phyloP scores from a whole-genome alignment of 129 eudicot genomes.

The Flaveria ramosissima region DNA sequence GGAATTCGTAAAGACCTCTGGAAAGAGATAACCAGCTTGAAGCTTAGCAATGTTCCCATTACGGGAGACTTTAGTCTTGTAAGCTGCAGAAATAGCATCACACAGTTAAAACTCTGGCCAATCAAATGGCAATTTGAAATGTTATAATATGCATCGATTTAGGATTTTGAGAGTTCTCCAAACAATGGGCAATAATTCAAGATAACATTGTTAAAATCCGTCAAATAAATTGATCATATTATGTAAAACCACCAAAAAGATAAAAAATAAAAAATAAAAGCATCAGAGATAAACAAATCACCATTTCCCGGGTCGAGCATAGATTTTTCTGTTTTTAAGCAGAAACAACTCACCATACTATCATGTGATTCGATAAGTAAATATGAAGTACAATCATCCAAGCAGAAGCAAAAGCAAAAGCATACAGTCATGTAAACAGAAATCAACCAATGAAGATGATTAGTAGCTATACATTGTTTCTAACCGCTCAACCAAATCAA shows the following conservation, averaged over 20 bases:
- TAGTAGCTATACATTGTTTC: neutral
- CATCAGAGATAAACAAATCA: neutral
- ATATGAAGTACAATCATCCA: neutral
- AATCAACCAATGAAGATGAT: neutral
- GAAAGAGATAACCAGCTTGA: constrained; percentile 96
- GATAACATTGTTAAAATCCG: neutral
- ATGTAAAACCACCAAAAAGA: neutral
- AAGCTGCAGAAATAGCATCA: constrained; percentile 43
- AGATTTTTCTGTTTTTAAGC: neutral
- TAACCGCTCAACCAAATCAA: neutral
- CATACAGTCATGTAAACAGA: neutral
- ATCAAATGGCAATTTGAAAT: neutral
- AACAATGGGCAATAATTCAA: neutral
- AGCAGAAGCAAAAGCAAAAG: constrained; percentile 12
- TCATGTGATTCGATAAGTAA: neutral
- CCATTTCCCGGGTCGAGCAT: neutral
- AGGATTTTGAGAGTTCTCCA: neutral
- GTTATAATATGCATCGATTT: neutral
- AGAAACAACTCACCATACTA: neutral
- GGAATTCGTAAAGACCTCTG: constrained; percentile 56
- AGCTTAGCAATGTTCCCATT: constrained; percentile 79
- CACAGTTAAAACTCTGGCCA: neutral
- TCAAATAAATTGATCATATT: neutral
- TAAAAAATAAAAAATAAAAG: neutral
- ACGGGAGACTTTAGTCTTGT: constrained; percentile 81